Evolutionary conservation across 345 rosid genomes (phyloP).

Genomic region (Euphorbia peplus): DNA sequence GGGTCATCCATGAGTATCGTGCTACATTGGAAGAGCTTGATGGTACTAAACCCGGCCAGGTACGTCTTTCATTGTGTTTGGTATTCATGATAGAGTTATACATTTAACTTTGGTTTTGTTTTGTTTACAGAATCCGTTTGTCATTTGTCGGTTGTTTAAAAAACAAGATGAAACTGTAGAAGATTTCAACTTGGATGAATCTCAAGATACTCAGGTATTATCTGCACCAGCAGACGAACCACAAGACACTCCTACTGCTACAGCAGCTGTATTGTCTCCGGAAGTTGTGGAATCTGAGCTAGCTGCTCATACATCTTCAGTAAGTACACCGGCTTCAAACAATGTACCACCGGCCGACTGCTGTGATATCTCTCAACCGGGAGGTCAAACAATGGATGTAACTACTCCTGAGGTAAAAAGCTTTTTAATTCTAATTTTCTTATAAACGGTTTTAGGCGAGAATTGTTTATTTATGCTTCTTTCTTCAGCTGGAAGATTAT

Average conservation of each 20-base stretch:
- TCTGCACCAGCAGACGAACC: constrained; percentile 39
- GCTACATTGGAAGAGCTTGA: constrained; percentile 59
- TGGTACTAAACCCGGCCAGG: constrained; percentile 89
- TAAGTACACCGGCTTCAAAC: neutral
- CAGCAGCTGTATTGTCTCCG: constrained; percentile 25
- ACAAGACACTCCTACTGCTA: constrained; percentile 32
- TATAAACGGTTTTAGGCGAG: neutral
- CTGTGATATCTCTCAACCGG: constrained; percentile 11
- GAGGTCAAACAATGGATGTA: constrained; percentile 21
- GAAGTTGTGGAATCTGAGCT: constrained; percentile 23
- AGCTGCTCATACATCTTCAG: constrained; percentile 28
- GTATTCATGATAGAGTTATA: no score
- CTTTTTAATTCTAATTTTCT: neutral
- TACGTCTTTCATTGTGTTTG: constrained; percentile 7
- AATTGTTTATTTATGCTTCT: constrained; percentile 1
- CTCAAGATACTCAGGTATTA: constrained; percentile 23
- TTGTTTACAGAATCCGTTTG: constrained; percentile 54
- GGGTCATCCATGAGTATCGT: constrained; percentile 97
- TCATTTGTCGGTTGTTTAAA: constrained; percentile 64
- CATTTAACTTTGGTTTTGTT: neutral
- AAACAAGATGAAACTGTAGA: constrained; percentile 44
- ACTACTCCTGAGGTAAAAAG: constrained; percentile 33
- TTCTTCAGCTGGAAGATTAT: constrained; percentile 31
- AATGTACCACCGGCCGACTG: constrained; percentile 11
- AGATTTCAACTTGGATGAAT: constrained; percentile 30